Conservation (phyloP, 331 rosid species). For the Erythrophleum ivorense region DNA sequence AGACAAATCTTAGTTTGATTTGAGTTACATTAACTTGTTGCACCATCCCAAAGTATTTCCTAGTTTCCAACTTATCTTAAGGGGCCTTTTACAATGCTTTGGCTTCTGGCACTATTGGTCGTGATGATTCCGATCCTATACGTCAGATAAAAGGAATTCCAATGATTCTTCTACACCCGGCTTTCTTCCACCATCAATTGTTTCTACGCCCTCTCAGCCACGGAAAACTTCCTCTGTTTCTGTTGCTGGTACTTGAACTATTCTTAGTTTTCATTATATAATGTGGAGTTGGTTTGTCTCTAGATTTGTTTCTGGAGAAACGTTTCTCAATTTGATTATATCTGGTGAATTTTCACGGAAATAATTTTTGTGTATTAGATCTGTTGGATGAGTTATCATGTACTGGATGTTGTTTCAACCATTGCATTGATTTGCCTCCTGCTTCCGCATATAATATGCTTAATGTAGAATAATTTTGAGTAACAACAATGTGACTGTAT, state of each 20-base stretch:
- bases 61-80: background rate
- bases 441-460: background rate
- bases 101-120: slow-evolving; percentile 43
- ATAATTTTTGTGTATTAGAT: background rate
- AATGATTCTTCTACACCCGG: slow-evolving; percentile 1
- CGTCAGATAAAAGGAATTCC: slow-evolving; percentile 36
- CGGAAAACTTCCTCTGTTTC: slow-evolving; percentile 13
- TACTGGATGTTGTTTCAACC: background rate
- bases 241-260: slow-evolving; percentile 38
- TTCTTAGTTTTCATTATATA: background rate
- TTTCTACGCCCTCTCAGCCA: slow-evolving; percentile 36
- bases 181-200: slow-evolving; percentile 21
- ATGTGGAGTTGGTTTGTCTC: background rate
- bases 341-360: background rate
- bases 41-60: background rate
- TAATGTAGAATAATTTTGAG: background rate
- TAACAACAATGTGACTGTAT: background rate
- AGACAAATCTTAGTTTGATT: background rate
- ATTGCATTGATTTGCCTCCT: background rate
- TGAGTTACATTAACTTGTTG: background rate
- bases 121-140: slow-evolving; percentile 37
- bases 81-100: background rate
- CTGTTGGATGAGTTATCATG: background rate
- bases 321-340: background rate
- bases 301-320: background rate